A percentile compares a stretch with the other conserved stretches of the same genome.
Conservation (phyloP, 805 yeast species). For the Alloascoidea hylecoeti region DNA sequence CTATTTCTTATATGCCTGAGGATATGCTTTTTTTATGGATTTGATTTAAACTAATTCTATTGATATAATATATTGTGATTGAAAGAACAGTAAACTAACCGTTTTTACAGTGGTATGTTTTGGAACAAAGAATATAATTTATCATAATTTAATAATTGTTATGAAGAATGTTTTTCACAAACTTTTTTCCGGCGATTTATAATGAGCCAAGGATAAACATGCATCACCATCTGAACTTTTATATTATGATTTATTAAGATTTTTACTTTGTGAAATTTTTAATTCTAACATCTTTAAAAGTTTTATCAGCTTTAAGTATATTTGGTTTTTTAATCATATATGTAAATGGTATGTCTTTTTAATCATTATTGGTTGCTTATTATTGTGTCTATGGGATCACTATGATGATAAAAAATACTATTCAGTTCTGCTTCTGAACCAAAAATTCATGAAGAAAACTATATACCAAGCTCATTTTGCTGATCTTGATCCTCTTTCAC, state of each 20-base stretch:
- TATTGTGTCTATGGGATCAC: slow-evolving; percentile 9
- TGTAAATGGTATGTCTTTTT: slow-evolving; percentile 1
- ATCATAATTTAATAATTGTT: too few relatives aligned
- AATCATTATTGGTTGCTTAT: neutral
- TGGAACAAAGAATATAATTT: too few relatives aligned
- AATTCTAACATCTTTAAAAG: slow-evolving; percentile 4
- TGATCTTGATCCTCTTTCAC: too few relatives aligned
- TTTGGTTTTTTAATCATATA: slow-evolving; percentile 2
- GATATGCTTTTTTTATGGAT: too few relatives aligned
- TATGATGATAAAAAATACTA: slow-evolving; percentile 53
- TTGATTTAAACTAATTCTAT: too few relatives aligned
- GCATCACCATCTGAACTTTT: slow-evolving; percentile 91
- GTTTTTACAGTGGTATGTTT: too few relatives aligned
- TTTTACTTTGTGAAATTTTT: slow-evolving; percentile 3
- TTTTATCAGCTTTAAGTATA: slow-evolving; percentile 5
- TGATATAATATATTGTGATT: too few relatives aligned
- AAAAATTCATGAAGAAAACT: slow-evolving; percentile 69
- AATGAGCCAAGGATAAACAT: slow-evolving; percentile 84
- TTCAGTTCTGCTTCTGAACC: slow-evolving; percentile 99
- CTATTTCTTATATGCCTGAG: too few relatives aligned
- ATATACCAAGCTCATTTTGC: too few relatives aligned
- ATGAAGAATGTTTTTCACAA: slow-evolving; percentile 15
- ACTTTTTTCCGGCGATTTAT: slow-evolving; percentile 23
- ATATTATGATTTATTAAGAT: slow-evolving; percentile 3
- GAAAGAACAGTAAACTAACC: too few relatives aligned